These are phyloP conservation scores for Aspergillus hortae DNA, from an alignment of 2,329 filamentous ascomycete genomes.

Conservation along the genomic window DNA sequence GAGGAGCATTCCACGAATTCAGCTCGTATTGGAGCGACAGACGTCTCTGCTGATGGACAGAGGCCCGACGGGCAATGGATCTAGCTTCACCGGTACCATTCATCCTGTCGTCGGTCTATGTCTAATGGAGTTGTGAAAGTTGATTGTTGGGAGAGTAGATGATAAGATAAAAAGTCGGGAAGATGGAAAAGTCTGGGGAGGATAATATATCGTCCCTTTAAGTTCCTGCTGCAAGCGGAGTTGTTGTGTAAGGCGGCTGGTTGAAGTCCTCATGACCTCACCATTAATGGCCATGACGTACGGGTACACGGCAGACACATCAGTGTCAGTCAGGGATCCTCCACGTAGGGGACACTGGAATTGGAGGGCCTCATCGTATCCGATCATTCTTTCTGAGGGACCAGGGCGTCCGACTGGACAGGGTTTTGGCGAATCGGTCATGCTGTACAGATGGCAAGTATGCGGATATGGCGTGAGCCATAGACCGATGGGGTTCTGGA, in stretches of 20 bases:
- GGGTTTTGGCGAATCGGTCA: too few relatives aligned
- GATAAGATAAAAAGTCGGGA: neutral
- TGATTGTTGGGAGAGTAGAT: neutral
- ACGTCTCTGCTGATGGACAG: conserved; percentile 31
- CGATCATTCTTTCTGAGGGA: neutral
- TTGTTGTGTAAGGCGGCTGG: neutral
- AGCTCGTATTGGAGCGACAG: conserved; percentile 27
- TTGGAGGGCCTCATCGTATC: neutral
- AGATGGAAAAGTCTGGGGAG: neutral
- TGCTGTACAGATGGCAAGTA: neutral
- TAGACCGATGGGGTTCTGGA: neutral
- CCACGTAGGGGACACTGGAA: neutral
- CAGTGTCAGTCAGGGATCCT: neutral
- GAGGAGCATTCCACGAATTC: conserved; percentile 35
- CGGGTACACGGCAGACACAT: neutral
- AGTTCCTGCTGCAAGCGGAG: neutral
- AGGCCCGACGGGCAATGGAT: conserved; percentile 27
- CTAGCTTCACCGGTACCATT: neutral
- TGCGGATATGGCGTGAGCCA: neutral
- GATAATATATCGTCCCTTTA: neutral
- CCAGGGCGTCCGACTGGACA: too few relatives aligned
- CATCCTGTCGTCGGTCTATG: conserved; percentile 3
- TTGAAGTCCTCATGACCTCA: conserved; percentile 11
- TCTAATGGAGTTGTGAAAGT: neutral
- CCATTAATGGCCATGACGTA: conserved; percentile 12